Conservation (phyloP, 768 basidiomycete species). For the Calvatia gigantea region DNA sequence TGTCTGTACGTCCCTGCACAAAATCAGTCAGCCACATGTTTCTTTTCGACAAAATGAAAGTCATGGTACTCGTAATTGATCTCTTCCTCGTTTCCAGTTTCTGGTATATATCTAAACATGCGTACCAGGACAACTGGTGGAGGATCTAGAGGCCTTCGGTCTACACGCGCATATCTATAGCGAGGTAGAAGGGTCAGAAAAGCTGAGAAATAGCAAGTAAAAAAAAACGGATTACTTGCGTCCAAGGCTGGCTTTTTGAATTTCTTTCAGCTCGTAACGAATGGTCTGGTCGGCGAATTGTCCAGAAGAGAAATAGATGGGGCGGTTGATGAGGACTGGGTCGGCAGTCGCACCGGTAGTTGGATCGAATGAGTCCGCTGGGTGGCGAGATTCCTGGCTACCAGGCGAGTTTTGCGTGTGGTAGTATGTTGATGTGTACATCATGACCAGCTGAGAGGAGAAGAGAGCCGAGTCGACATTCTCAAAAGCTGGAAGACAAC, state of each 20-base stretch:
- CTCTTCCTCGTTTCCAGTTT: constrained; percentile 38
- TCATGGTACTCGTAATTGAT: constrained; percentile 46
- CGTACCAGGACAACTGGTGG: constrained; percentile 57
- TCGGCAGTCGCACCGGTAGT: neutral
- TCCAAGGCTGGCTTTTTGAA: constrained; percentile 66
- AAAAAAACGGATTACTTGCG: constrained; percentile 46
- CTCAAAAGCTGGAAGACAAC: constrained; percentile 6
- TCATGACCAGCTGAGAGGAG: constrained; percentile 5
- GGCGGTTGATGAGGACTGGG: constrained; percentile 38
- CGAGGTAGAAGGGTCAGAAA: constrained; percentile 6
- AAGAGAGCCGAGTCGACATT: constrained; percentile 1
- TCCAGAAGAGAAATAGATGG: constrained; percentile 54
- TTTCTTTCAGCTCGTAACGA: constrained; percentile 51
- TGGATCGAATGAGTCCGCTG: neutral
- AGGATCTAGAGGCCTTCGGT: constrained; percentile 63
- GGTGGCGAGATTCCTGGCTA: neutral
- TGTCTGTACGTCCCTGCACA: constrained; percentile 52
- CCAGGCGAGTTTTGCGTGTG: neutral
- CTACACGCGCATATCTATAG: constrained; percentile 55
- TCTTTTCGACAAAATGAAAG: constrained; percentile 1
- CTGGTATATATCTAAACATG: constrained; percentile 38
- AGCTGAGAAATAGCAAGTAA: constrained; percentile 12
- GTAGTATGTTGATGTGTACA: constrained; percentile 4
- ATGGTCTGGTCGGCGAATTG: constrained; percentile 59
- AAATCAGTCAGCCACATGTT: constrained; percentile 15